A percentile compares a stretch with the other conserved stretches of the same genome.
Conservation (phyloP, 2,329 filamentous ascomycete genomes). For the Cadophora luteo-olivacea region DNA sequence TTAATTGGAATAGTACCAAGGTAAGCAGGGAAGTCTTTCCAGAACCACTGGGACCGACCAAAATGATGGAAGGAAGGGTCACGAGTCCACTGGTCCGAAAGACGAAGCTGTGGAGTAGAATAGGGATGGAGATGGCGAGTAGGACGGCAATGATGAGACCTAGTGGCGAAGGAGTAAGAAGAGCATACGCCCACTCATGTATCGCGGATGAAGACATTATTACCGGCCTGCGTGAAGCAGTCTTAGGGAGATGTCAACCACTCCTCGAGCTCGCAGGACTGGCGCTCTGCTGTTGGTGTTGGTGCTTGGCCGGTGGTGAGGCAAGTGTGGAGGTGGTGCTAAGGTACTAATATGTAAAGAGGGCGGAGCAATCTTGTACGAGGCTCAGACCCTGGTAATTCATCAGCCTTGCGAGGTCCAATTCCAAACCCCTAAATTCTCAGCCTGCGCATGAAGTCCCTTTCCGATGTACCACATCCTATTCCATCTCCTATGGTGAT, state of each 20-base stretch:
- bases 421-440: background rate
- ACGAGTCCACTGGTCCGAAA: conserved; percentile 73
- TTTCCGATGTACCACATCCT: background rate
- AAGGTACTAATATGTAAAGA: background rate
- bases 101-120: conserved; percentile 75
- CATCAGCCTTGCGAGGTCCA: conserved; percentile 10
- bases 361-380: background rate
- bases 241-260: too few species aligned
- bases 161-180: conserved; percentile 64
- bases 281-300: background rate
- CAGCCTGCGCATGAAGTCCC: background rate
- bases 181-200: conserved; percentile 52
- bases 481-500: background rate
- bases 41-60: conserved; percentile 79
- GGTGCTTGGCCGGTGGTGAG: background rate
- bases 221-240: background rate
- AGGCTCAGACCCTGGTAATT: conserved; percentile 8
- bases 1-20: conserved; percentile 57
- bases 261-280: background rate
- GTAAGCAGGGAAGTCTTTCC: conserved; percentile 93
- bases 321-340: background rate
- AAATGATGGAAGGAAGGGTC: conserved; percentile 76
- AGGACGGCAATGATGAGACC: conserved; percentile 72
- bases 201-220: conserved; percentile 27
- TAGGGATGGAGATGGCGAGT: conserved; percentile 72